Evolutionary conservation across 305 asterid genomes (phyloP), one percentile per base, ranked within the genome.

Genomic region (Lippia alba): DNA sequence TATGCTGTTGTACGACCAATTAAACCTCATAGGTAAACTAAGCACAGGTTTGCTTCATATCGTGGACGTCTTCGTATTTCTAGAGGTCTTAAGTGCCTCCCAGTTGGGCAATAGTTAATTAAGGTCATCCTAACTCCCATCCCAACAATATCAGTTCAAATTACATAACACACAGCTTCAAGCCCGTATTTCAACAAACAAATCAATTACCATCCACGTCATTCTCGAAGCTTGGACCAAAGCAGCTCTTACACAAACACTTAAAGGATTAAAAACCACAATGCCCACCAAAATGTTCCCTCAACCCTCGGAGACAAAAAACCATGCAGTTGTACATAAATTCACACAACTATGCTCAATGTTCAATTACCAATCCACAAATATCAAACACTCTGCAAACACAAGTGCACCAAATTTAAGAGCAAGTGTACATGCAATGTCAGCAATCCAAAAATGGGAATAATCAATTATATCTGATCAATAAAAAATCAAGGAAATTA

Each of bases 401-500:
- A 54, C 54, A 61, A 44, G 3, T 76, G 61, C 69, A 53, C 67
- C 78, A 67, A 73, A 56, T 9, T 53, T 12, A 59, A 64, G 53
- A 51, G 56, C 64, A 72, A 30, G 15, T 3, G 30, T 11, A 34
- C 74, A 59, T 59, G 45, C 73, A 59, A 30, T 54, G 64, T 49
- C 48, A 54, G 34, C 33, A 58, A 66, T 17, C 36, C 15, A 45
- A 15, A 24, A 73, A 48, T 36, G 51, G 58, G 46, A 32, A 62
- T 10, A 39, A 36, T 66, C 56, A 24, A 24, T 3, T 24, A 24
- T 3, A 24, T 24, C 30, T 24, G 30, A 24, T 1, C 30, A 24
- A n/a, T n/a, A 24, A 24, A 24, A 1, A 1, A 24, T 24, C 30
- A 3, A 24, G 30, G 30, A 24, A 24, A 24, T 24, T 45, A 8